Base-by-base conservation (phyloP, 768 basidiomycete genomes). In the Artomyces pyxidatus region DNA sequence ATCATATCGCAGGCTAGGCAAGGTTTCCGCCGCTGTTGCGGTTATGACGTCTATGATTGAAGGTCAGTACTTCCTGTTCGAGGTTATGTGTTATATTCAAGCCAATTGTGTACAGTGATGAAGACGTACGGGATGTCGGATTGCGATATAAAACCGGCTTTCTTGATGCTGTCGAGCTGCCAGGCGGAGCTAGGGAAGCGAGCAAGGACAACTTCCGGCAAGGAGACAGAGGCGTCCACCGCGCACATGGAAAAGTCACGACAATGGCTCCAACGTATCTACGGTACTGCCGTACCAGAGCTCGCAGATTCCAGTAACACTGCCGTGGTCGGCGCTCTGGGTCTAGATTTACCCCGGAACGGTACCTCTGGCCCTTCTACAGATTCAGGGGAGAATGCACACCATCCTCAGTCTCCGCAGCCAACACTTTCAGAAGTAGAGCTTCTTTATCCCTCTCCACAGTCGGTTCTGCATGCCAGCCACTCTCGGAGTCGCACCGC, bases 91-190 rank as follows among this genome's bases (percentile, higher is more conserved):
- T n/a, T n/a, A n/a, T n/a, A n/a, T n/a, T n/a, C n/a, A n/a, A n/a
- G n/a, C n/a, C 38, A 4, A 12, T 19, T 35, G 14, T 28, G 7
- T 25, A 39, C 52, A 80, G 80, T 71, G 14, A 65, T 77, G 65
- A 61, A 58, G 8, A 57, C 62, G 12, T 63, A 66, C 48, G 63
- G 66, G 19, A 61, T 72, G 6, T 57, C 65, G 4, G 64, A 68
- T 30, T 58, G 61, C 22, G 65, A 71, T 4, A 63, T 78, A 32
- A 74, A 69, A 54, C 77, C 79, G 12, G 74, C 70, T 0, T 75
- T 68, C 58, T 67, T 81, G 8, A 66, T 80, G 60, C 66, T 80
- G 14, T 71, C 78, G 7, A 71, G 74, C 45, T 80, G 78, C 55
- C 74, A 80, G 56, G 64, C 66, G 2, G 78, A 80, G 54, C 58